phyloP scores from a whole-genome alignment of 2,329 filamentous ascomycete genomes.

The Penicillium sp. region DNA sequence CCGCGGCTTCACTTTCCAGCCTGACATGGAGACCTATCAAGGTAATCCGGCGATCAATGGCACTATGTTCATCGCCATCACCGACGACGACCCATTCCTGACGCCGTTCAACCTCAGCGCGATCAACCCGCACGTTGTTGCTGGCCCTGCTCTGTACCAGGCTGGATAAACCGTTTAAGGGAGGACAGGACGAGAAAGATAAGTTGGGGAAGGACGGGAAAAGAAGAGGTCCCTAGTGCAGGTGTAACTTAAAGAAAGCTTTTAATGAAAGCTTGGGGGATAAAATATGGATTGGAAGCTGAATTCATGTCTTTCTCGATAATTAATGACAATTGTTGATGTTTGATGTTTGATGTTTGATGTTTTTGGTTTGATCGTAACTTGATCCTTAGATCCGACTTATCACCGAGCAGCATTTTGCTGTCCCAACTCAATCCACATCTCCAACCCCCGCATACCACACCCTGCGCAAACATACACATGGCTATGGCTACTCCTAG shows the following conservation, averaged over 20 bases:
- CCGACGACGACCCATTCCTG: constrained; percentile 61
- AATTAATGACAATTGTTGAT: neutral
- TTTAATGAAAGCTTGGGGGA: neutral
- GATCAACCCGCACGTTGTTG: constrained; percentile 71
- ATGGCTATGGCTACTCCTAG: constrained; percentile 34
- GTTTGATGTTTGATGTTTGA: neutral
- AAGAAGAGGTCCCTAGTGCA: neutral
- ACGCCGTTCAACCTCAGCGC: constrained; percentile 71
- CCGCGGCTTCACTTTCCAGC: constrained; percentile 65
- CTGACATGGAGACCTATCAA: constrained; percentile 61
- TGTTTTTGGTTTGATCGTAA: neutral
- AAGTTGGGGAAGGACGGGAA: neutral
- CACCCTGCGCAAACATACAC: neutral
- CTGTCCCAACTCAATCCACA: constrained; percentile 3
- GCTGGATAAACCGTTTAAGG: constrained; percentile 56
- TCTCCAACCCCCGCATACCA: neutral
- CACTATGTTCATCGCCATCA: constrained; percentile 74
- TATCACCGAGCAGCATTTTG: constrained; percentile 12
- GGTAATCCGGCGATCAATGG: constrained; percentile 67
- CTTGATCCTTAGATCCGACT: constrained; percentile 3
- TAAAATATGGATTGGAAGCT: neutral
- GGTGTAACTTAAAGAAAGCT: neutral
- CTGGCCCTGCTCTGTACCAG: constrained; percentile 67
- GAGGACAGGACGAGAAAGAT: neutral
- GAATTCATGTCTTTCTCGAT: neutral